Evolutionary conservation across 768 basidiomycete genomes (phyloP).

Genomic region (Exsudoporus frostii): DNA sequence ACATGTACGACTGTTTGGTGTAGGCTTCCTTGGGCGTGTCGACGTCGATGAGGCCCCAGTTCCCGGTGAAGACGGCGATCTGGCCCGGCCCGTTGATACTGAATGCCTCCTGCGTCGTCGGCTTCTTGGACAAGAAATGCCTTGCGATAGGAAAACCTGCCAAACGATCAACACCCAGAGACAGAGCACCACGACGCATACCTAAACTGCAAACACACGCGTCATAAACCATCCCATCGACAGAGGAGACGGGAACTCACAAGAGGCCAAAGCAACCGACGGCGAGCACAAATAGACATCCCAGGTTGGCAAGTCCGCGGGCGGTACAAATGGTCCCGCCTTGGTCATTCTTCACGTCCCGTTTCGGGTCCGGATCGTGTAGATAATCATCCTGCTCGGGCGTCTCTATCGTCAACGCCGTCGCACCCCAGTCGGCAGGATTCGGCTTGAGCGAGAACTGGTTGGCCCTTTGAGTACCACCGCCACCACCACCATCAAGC

Average conservation of each 20-base stretch:
- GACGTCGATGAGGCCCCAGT: slow-evolving; percentile 50
- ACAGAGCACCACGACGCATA: background rate
- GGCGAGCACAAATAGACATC: slow-evolving; percentile 60
- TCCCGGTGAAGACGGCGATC: slow-evolving; percentile 40
- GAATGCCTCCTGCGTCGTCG: slow-evolving; percentile 51
- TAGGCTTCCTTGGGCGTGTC: slow-evolving; percentile 49
- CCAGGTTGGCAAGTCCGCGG: slow-evolving; percentile 64
- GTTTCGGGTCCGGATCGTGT: slow-evolving; percentile 59
- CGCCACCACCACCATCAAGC: background rate
- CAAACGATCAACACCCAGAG: background rate
- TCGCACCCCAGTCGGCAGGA: slow-evolving; percentile 50
- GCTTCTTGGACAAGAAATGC: slow-evolving; percentile 41
- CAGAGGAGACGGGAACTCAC: slow-evolving; percentile 37
- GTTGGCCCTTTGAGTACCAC: background rate
- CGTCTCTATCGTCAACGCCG: slow-evolving; percentile 38
- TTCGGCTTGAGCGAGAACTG: slow-evolving; percentile 41
- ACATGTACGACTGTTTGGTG: slow-evolving; percentile 39
- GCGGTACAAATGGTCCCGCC: slow-evolving; percentile 58
- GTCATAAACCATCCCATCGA: background rate
- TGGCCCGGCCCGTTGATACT: slow-evolving; percentile 76
- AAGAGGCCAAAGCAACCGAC: slow-evolving; percentile 49
- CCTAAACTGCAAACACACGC: slow-evolving; percentile 14
- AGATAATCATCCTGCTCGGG: slow-evolving; percentile 63
- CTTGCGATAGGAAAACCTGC: slow-evolving; percentile 49
- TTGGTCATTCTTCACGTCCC: slow-evolving; percentile 51